These are phyloP conservation scores for Emergomyces pasteurianus DNA, from an alignment of 2,329 filamentous ascomycete species.

Conservation along the genomic window DNA sequence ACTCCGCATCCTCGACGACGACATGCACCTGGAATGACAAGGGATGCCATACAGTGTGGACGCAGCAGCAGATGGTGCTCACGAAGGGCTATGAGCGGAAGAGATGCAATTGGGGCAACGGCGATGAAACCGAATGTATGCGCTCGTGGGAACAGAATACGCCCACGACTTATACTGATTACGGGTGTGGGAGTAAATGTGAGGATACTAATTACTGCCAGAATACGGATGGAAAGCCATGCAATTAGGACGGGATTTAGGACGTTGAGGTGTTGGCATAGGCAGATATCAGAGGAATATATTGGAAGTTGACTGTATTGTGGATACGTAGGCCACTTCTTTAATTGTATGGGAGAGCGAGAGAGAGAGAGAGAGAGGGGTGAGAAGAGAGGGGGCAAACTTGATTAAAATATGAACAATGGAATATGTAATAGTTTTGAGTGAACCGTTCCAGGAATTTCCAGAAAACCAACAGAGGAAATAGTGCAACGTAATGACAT, in stretches of 20 bases:
- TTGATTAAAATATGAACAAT: not conserved
- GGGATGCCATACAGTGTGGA: not conserved
- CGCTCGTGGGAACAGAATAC: not conserved
- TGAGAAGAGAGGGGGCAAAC: not conserved
- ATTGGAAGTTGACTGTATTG: not conserved
- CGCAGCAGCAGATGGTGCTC: not conserved
- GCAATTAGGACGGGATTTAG: not conserved
- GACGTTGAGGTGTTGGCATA: not conserved
- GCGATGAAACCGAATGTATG: not conserved
- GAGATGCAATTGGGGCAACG: not conserved
- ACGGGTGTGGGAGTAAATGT: not conserved
- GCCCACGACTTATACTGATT: not conserved
- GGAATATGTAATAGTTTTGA: not conserved
- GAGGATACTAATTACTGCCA: not conserved
- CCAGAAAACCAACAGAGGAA: not conserved
- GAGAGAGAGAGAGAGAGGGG: not conserved
- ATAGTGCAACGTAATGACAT: not conserved
- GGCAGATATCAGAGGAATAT: not conserved
- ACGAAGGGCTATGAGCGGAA: not conserved
- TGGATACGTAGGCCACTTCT: not conserved
- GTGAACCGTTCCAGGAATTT: not conserved
- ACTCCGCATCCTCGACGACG: not conserved
- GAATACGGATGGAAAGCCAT: not conserved
- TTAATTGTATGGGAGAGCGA: no score
- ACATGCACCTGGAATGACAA: slow-evolving; percentile 1